Conservation (phyloP, 305 asterid genomes). For the Withania somnifera region DNA sequence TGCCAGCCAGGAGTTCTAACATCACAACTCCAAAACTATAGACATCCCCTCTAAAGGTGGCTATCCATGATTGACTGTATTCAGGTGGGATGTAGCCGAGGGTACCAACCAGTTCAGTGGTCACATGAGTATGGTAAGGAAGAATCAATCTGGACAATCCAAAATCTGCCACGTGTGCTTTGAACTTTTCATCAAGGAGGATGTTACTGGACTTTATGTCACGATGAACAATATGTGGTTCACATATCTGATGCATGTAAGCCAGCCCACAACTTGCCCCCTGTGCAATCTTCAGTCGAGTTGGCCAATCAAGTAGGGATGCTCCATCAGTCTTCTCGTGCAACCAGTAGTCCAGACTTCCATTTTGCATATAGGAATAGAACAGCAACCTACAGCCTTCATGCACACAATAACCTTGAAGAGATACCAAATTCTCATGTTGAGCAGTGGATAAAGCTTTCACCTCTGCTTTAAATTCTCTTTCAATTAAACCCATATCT, state of each 20-base stretch:
- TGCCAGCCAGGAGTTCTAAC: slow-evolving; percentile 82
- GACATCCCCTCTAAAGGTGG: slow-evolving; percentile 88
- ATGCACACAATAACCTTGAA: slow-evolving; percentile 89
- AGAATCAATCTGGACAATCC: slow-evolving; percentile 82
- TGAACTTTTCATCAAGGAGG: slow-evolving; percentile 69
- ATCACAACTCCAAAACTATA: slow-evolving; percentile 92
- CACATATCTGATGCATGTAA: slow-evolving; percentile 85
- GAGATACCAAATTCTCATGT: slow-evolving; percentile 77
- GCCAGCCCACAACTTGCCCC: slow-evolving; percentile 85
- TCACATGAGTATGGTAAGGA: slow-evolving; percentile 86
- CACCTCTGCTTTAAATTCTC: slow-evolving; percentile 95
- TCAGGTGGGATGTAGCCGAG: slow-evolving; percentile 97
- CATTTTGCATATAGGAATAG: slow-evolving; percentile 91
- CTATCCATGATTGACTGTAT: slow-evolving; percentile 93
- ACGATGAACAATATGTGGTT: slow-evolving; percentile 94
- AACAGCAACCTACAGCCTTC: slow-evolving; percentile 73
- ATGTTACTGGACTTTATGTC: slow-evolving; percentile 94
- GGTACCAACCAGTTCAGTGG: slow-evolving; percentile 94
- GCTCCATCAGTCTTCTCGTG: slow-evolving; percentile 90
- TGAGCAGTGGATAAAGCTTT: slow-evolving; percentile 86
- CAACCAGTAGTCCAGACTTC: slow-evolving; percentile 93
- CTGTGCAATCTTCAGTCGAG: slow-evolving; percentile 57
- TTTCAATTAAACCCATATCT: slow-evolving; percentile 90
- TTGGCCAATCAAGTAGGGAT: slow-evolving; percentile 72
- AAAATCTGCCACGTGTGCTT: slow-evolving; percentile 92